phyloP scores from a whole-genome alignment of 1,284 basidiomycete species.

The Moniliella sp. region DNA sequence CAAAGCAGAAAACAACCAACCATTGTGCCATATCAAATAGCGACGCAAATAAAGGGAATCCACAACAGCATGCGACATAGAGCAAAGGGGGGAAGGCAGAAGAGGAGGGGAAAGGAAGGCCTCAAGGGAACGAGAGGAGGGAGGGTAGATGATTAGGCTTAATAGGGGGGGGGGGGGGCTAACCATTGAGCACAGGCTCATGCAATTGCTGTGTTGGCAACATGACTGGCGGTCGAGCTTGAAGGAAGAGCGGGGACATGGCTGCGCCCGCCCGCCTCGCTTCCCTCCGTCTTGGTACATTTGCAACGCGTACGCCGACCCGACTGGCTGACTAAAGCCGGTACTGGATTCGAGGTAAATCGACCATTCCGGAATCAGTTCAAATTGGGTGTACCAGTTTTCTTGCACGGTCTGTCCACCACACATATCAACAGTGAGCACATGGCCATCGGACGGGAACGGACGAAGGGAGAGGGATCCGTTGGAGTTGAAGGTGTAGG shows the following conservation, averaged over 20 bases:
- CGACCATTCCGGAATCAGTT: conserved; percentile 16
- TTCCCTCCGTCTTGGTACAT: neutral
- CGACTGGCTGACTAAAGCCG: neutral
- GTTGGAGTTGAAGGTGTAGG: conserved; percentile 17
- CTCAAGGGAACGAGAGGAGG: no score
- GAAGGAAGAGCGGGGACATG: neutral
- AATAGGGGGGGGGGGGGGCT: no score
- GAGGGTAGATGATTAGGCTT: no score
- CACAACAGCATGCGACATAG: no score
- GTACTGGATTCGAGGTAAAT: conserved; percentile 5
- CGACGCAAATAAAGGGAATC: no score
- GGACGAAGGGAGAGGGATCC: conserved; percentile 10
- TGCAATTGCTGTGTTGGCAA: neutral
- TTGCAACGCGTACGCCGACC: neutral
- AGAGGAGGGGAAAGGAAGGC: no score
- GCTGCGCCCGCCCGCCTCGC: neutral
- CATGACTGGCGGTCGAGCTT: neutral
- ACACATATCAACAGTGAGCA: conserved; percentile 8
- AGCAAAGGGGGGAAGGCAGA: no score
- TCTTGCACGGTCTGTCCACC: neutral
- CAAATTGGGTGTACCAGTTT: conserved; percentile 4
- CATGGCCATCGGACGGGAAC: conserved; percentile 11
- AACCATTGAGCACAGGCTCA: neutral
- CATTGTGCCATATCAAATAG: no score
- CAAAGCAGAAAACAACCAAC: no score